These are phyloP conservation scores for Brassica juncea DNA, from an alignment of 345 rosid species.

Conservation along the genomic window DNA sequence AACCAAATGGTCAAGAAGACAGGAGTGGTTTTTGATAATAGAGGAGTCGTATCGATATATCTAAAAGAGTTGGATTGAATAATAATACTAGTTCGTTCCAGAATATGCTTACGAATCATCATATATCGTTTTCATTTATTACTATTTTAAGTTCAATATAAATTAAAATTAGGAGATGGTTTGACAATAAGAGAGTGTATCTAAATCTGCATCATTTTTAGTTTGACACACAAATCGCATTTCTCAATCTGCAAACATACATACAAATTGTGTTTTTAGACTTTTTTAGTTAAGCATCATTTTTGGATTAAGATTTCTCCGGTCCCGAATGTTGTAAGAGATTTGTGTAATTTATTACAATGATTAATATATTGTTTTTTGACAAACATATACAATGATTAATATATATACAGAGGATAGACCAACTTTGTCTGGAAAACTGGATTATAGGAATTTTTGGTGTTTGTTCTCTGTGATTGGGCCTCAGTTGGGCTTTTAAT, in stretches of 20 bases:
- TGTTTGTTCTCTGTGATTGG: too few species aligned
- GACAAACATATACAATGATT: too few species aligned
- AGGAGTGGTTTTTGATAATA: not conserved
- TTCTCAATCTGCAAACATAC: not conserved
- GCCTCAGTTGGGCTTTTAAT: too few species aligned
- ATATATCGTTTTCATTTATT: slow-evolving; percentile 11
- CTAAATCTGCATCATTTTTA: not conserved
- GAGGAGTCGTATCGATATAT: slow-evolving; percentile 33
- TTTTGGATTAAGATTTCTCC: too few species aligned
- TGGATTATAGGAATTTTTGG: too few species aligned
- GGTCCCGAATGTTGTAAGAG: too few species aligned
- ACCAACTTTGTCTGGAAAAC: too few species aligned
- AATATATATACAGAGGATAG: too few species aligned
- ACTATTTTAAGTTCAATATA: not conserved
- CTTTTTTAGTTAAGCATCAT: too few species aligned
- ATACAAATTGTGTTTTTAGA: not conserved
- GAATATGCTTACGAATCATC: slow-evolving; percentile 21
- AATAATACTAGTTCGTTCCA: not conserved
- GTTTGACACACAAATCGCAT: not conserved
- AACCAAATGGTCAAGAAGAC: slow-evolving; percentile 1
- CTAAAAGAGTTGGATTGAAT: not conserved
- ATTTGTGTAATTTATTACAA: too few species aligned
- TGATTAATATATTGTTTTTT: too few species aligned
- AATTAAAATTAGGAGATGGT: not conserved
- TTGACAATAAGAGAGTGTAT: not conserved